phyloP scores from a whole-genome alignment of 2,329 filamentous ascomycete species.

The Trichothecium sympodiale region DNA sequence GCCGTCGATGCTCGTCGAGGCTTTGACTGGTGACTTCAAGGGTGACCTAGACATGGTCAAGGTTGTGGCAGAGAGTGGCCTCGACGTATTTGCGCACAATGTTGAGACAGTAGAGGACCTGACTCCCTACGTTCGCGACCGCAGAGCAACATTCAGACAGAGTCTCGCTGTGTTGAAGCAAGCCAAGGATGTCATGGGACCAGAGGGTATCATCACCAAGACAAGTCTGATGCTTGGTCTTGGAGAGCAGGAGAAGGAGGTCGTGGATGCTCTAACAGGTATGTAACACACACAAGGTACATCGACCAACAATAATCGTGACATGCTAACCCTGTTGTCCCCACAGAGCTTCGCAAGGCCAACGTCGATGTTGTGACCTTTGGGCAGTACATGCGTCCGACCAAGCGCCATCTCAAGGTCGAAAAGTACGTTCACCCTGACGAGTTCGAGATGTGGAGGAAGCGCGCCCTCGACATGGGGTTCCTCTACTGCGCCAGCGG shows the following conservation, averaged over 20 bases:
- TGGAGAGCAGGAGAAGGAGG: conserved; percentile 80
- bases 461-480: conserved; percentile 83
- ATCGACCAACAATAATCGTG: conserved; percentile 1
- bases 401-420: conserved; percentile 94
- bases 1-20: conserved; percentile 68
- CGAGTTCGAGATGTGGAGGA: conserved; percentile 83
- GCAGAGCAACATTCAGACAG: conserved; percentile 80
- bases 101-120: conserved; percentile 88
- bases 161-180: conserved; percentile 68
- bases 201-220: conserved; percentile 82
- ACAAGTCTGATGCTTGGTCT: conserved; percentile 95
- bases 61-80: conserved; percentile 72
- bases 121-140: conserved; percentile 81
- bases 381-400: conserved; percentile 99
- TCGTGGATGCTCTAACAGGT: conserved; percentile 68
- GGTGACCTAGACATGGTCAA: conserved; percentile 82
- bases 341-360: conserved; percentile 60
- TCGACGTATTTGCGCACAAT: conserved; percentile 97
- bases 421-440: conserved; percentile 90
- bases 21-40: conserved; percentile 75
- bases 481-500: conserved; percentile 96
- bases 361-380: conserved; percentile 94
- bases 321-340: too few species aligned
- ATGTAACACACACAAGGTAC: conserved; percentile 13
- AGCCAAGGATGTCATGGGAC: conserved; percentile 63